phyloP scores from a whole-genome alignment of 2,329 filamentous ascomycete genomes.

The Apiospora arundinis region DNA sequence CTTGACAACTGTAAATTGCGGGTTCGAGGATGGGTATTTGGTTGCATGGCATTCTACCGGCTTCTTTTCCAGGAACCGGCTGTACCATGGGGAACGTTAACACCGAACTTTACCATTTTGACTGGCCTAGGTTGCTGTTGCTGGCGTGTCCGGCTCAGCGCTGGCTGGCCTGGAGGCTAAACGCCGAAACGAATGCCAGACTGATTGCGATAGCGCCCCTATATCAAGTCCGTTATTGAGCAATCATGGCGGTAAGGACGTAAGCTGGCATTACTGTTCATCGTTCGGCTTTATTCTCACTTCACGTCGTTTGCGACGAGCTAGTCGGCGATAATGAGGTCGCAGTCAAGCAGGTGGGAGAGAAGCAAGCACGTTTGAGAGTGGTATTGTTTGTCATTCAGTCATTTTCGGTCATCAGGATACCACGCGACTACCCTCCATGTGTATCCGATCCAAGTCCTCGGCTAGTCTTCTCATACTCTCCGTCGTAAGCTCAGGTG shows the following conservation, averaged over 20 bases:
- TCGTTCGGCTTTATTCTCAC: not conserved
- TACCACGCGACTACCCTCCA: constrained; percentile 22
- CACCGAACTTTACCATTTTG: no score
- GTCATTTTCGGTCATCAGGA: not conserved
- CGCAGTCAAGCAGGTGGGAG: not conserved
- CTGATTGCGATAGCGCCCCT: no score
- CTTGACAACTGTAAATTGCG: not conserved
- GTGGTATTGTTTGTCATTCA: not conserved
- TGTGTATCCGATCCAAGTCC: constrained; percentile 38
- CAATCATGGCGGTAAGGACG: not conserved
- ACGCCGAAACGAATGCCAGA: no score
- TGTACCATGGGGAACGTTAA: no score
- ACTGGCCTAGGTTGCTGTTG: no score
- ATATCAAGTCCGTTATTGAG: no score
- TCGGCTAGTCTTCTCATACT: constrained; percentile 26
- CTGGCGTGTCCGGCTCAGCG: no score
- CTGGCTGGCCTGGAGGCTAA: no score
- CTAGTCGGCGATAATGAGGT: not conserved
- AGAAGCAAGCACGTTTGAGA: not conserved
- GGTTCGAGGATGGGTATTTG: not conserved
- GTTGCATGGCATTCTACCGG: not conserved
- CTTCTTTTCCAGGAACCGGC: no score
- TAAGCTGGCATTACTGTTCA: not conserved
- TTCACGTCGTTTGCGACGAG: not conserved
- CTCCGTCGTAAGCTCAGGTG: not conserved